phyloP scores from a whole-genome alignment of 768 basidiomycete species.

The Cyclocybe cylindracea region DNA sequence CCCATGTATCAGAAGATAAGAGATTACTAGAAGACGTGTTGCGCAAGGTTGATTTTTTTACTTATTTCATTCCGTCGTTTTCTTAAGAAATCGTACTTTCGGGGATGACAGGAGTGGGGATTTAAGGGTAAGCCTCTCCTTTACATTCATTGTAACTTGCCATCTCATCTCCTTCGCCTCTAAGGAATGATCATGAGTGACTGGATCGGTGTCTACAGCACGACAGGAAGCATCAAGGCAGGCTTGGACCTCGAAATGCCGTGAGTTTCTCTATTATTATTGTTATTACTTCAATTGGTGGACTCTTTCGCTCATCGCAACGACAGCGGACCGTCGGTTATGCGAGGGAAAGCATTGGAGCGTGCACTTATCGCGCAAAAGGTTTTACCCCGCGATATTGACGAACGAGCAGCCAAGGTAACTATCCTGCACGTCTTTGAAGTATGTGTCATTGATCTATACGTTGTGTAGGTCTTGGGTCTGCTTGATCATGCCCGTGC shows the following conservation, averaged over 20 bases:
- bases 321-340: slow-evolving; percentile 44
- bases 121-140: slow-evolving; percentile 40
- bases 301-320: slow-evolving; percentile 36
- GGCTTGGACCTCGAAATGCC: slow-evolving; percentile 70
- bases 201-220: slow-evolving; percentile 53
- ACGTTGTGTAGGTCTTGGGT: slow-evolving; percentile 40
- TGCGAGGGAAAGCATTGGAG: slow-evolving; percentile 47
- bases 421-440: background rate
- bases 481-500: slow-evolving; percentile 46
- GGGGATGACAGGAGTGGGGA: slow-evolving; percentile 53
- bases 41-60: slow-evolving; percentile 34
- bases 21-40: slow-evolving; percentile 53
- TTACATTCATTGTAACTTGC: background rate
- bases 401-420: slow-evolving; percentile 39
- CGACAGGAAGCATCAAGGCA: slow-evolving; percentile 54
- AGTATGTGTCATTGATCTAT: background rate
- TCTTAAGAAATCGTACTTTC: background rate
- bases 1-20: slow-evolving; percentile 58
- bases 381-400: slow-evolving; percentile 40
- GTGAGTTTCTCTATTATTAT: slow-evolving; percentile 21
- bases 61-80: background rate
- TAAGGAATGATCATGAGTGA: slow-evolving; percentile 62
- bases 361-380: slow-evolving; percentile 43
- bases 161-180: background rate
- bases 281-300: background rate